A percentile compares a stretch with the other conserved stretches of the same genome.
These are phyloP conservation scores for Penicillium sp. DNA, from an alignment of 2,329 filamentous ascomycete genomes.

Conservation along the genomic window DNA sequence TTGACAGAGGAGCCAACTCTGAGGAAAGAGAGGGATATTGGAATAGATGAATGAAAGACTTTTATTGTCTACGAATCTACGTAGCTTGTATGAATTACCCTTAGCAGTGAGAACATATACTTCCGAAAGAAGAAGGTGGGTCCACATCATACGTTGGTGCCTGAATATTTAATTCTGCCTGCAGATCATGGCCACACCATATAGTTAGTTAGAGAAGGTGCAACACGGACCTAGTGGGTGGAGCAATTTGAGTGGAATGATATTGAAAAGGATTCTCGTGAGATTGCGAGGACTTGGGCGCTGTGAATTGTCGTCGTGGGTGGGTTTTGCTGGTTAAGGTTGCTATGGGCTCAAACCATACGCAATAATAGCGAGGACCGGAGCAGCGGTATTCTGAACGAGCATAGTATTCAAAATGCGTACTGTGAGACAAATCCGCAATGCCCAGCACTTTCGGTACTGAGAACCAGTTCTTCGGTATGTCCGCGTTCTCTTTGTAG, in stretches of 20 bases:
- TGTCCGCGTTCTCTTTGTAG: constrained; percentile 17
- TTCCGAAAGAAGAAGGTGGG: not conserved
- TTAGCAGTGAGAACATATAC: not conserved
- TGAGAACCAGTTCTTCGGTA: constrained; percentile 95
- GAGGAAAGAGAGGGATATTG: constrained; percentile 27
- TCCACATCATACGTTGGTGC: not conserved
- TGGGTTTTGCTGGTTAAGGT: not conserved
- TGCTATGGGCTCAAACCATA: constrained; percentile 45
- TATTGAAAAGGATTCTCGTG: constrained; percentile 29
- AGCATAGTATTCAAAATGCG: constrained; percentile 83
- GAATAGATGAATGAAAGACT: constrained; percentile 14
- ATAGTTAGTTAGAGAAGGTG: too few species aligned
- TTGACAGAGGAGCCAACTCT: constrained; percentile 20
- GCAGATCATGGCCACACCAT: too few species aligned
- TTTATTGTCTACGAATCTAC: not conserved
- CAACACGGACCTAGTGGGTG: constrained; percentile 32
- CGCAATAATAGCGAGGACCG: constrained; percentile 88
- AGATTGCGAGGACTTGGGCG: constrained; percentile 19
- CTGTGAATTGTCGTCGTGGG: not conserved
- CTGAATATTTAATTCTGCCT: not conserved
- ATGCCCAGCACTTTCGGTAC: constrained; percentile 89
- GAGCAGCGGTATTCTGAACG: constrained; percentile 82
- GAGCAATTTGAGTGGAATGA: constrained; percentile 41
- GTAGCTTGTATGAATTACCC: not conserved
- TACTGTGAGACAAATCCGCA: constrained; percentile 84